phyloP scores from a whole-genome alignment of 78 protist species.

The Emiliania huxleyi region DNA sequence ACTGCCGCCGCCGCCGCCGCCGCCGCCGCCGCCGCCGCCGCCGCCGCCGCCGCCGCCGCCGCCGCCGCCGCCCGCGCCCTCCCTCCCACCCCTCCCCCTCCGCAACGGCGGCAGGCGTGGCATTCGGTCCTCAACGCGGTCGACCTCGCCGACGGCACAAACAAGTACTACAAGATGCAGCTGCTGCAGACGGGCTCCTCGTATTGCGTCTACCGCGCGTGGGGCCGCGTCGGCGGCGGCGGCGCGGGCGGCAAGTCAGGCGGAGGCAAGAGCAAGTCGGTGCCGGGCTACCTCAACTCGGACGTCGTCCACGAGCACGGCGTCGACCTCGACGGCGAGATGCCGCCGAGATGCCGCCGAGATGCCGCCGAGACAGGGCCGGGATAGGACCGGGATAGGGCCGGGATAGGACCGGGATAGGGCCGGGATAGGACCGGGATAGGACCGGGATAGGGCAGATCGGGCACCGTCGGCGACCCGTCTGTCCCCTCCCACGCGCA shows the following conservation, averaged over 20 bases:
- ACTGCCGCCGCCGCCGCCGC: background rate
- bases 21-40: background rate
- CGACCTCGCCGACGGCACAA: background rate
- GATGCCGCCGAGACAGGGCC: too few species aligned
- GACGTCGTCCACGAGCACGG: background rate
- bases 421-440: too few species aligned
- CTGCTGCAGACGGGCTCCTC: background rate
- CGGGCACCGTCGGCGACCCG: too few species aligned
- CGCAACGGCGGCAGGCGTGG: too few species aligned
- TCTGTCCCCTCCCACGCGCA: too few species aligned
- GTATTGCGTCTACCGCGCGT: background rate
- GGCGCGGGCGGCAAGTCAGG: background rate
- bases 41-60: too few species aligned
- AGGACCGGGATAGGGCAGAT: too few species aligned
- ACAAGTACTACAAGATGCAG: conserved; percentile 10
- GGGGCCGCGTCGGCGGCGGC: conserved; percentile 19
- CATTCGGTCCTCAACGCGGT: background rate
- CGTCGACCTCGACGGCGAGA: background rate
- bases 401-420: too few species aligned
- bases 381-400: too few species aligned
- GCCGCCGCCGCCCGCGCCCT: too few species aligned
- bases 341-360: too few species aligned
- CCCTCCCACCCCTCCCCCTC: too few species aligned
- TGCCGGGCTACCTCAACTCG: background rate
- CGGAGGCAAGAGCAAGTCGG: background rate